Evolutionary conservation across 1,284 basidiomycete genomes (phyloP), one percentile per base, ranked within the genome.

Genomic region (Fomitiporia mediterranea): DNA sequence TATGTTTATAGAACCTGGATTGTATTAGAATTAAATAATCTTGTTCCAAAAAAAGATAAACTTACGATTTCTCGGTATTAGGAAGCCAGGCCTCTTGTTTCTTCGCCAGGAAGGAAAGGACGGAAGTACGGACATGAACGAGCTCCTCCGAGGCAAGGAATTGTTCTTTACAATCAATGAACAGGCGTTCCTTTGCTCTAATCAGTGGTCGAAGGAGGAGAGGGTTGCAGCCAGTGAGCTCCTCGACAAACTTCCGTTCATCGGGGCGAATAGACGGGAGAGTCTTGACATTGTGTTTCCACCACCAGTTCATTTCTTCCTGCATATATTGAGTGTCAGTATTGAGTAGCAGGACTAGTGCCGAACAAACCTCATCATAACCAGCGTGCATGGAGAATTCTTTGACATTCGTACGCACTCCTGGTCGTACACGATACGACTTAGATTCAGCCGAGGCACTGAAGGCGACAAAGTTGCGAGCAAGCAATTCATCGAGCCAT

Each of bases 291-390:
- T 54, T 54, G 35, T 58, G 56, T 23, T 54, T 50, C 56, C 56
- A 58, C 56, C 56, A 58, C 51, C 39, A 58, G 19, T 44, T 48
- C 56, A 54, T 58, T 23, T 58, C 56, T 7, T 53, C 44, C 56
- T 58, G 32, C 17, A 34, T 8, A 30, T 46, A 19, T 42, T 11
- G 19, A 17, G n/a, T 9, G 27, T 17, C 19, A 19, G 6, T n/a
- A n/a, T 8, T 23, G 21, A 6, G 27, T 9, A 15, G 21, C 8
- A 23, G 15, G 15, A 47, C 21, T 23, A 35, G n/a, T 17, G 23
- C n/a, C n/a, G 27, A 9, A 53, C 47, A 11, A 15, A 58, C 56
- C 37, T 58, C 56, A 15, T 49, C 39, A 34, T 54, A 58, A 8
- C 56, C 56, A 27, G 37, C 34, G 17, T 43, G 52, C 32, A 58